These are phyloP conservation scores for Globisporangium heterothallicum DNA, from an alignment of 352 stramenopile genomes.

Conservation along the genomic window DNA sequence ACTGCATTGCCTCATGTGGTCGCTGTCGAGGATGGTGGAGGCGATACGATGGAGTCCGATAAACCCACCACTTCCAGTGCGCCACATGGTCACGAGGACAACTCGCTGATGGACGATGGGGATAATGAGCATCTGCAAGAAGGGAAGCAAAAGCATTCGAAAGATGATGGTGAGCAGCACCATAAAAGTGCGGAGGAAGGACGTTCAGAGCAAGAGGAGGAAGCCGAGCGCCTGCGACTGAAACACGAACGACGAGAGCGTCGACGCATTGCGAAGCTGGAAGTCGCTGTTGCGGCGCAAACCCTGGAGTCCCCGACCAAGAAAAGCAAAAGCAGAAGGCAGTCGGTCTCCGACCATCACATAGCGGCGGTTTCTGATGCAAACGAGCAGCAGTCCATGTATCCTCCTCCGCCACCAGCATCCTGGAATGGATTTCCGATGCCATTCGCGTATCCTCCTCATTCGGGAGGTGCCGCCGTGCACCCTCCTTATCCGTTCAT, in stretches of 20 bases:
- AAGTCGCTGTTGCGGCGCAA: slow-evolving; percentile 33
- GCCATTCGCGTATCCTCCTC: not conserved
- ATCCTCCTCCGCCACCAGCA: not conserved
- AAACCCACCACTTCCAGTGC: too few species aligned
- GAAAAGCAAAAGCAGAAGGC: not conserved
- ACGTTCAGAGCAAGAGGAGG: slow-evolving; percentile 3
- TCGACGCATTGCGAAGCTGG: slow-evolving; percentile 27
- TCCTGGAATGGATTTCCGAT: not conserved
- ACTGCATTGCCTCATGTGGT: too few species aligned
- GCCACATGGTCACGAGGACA: not conserved
- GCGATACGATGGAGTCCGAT: too few species aligned
- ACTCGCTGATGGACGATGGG: too few species aligned
- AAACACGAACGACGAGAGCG: slow-evolving; percentile 32
- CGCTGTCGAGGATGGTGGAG: not conserved
- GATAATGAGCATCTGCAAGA: too few species aligned
- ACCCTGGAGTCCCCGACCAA: slow-evolving; percentile 12
- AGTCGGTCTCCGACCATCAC: not conserved
- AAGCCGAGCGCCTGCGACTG: slow-evolving; percentile 7
- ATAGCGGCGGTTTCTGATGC: too few species aligned
- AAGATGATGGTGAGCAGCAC: not conserved
- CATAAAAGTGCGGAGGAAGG: not conserved
- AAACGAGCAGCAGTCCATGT: slow-evolving; percentile 5
- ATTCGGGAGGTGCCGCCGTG: slow-evolving; percentile 9
- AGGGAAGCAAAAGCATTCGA: too few species aligned
- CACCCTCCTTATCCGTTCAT: slow-evolving; percentile 27